Percentiles rank a stretch among this genome's conserved stretches.
phyloP scores from a whole-genome alignment of 495 filamentous ascomycete species.

The Lasiosphaeris hirsuta region DNA sequence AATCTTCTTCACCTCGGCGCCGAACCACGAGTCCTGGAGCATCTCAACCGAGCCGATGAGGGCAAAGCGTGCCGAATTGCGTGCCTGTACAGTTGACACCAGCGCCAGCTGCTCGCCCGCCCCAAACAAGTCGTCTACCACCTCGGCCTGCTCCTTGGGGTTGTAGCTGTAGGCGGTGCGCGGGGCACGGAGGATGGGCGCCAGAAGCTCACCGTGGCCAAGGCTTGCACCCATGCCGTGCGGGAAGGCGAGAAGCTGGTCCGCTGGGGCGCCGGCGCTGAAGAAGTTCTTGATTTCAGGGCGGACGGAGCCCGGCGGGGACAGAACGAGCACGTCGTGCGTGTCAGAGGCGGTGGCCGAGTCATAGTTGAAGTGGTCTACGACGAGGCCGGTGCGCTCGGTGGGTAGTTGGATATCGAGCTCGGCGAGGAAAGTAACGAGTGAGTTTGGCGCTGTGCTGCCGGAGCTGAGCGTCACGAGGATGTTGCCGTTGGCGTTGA shows the following conservation, averaged over 20 bases:
- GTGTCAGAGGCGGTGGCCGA: constrained; percentile 67
- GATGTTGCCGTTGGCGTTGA: constrained; percentile 89
- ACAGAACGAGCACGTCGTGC: constrained; percentile 84
- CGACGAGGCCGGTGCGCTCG: constrained; percentile 75
- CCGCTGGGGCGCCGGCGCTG: constrained; percentile 50
- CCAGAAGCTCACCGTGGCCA: constrained; percentile 69
- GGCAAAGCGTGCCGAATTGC: constrained; percentile 88
- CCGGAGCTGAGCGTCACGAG: constrained; percentile 80
- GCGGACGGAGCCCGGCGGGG: constrained; percentile 57
- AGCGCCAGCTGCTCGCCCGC: constrained; percentile 78
- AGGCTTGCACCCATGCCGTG: constrained; percentile 75
- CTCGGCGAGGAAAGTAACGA: constrained; percentile 84
- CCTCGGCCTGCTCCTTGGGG: constrained; percentile 77
- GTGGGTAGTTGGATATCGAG: constrained; percentile 85
- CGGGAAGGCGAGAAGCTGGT: constrained; percentile 69
- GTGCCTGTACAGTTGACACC: constrained; percentile 79
- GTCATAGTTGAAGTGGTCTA: constrained; percentile 97
- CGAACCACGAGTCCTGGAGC: constrained; percentile 87
- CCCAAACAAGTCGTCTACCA: constrained; percentile 72
- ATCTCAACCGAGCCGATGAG: constrained; percentile 83
- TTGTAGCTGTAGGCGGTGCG: constrained; percentile 89
- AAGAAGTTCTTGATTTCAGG: constrained; percentile 78
- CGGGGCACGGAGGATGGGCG: constrained; percentile 77
- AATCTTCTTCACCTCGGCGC: constrained; percentile 66
- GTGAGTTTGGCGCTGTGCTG: constrained; percentile 65